Evolutionary conservation across 352 stramenopile genomes (phyloP).

Genomic region (Pythium chondricola): DNA sequence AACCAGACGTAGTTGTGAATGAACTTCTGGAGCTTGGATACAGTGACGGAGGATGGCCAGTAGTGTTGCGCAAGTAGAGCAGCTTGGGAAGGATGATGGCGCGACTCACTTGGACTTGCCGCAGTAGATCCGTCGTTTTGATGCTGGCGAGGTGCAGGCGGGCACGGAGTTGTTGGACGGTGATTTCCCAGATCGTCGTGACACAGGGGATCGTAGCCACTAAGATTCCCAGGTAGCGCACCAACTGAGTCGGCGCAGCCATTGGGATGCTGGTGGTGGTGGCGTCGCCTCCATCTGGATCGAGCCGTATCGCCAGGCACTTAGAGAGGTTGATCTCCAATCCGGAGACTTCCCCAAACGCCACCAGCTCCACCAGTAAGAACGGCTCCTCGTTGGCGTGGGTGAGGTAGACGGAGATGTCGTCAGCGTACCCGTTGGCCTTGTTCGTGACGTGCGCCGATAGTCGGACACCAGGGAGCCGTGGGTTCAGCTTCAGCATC

Average conservation of each 20-base stretch:
- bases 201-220: background rate
- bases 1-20: constrained; percentile 1
- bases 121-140: constrained; percentile 9
- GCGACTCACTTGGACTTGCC: background rate
- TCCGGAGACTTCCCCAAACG: background rate
- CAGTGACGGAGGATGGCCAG: background rate
- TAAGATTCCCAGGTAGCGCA: background rate
- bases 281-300: background rate
- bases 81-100: constrained; percentile 9
- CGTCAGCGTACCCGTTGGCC: constrained; percentile 4
- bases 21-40: background rate
- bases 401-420: background rate
- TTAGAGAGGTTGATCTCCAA: background rate
- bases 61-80: background rate
- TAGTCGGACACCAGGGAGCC: background rate
- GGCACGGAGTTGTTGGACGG: background rate
- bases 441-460: background rate
- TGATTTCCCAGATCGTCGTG: background rate
- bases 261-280: background rate
- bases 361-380: background rate
- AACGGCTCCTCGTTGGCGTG: too few species aligned
- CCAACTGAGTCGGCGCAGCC: background rate
- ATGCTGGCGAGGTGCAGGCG: constrained; percentile 2
- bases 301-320: background rate
- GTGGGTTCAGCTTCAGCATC: background rate